Evolutionary conservation across 768 basidiomycete species (phyloP), one percentile per base, ranked within the genome.

Genomic region (Mycena chlorophos): DNA sequence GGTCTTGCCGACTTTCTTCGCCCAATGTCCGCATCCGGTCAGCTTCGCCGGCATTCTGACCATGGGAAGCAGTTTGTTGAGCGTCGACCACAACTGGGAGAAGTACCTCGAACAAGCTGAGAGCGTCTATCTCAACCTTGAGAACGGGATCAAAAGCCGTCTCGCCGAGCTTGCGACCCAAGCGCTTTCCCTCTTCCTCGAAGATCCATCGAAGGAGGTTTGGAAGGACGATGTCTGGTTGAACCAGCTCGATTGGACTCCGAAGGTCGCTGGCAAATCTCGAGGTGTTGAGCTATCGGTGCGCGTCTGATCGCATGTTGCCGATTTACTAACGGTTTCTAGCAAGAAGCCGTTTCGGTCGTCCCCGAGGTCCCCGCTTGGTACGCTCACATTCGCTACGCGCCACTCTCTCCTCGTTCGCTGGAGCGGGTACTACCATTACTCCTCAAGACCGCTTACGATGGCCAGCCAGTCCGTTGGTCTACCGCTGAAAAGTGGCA

Each of bases 241-340:
- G 14, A 81, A 77, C 47, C 97, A 99, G 69, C 76, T 98, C 54
- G 95, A 99, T 68, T 98, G 97, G 97, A 87, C 91, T 1, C 91
- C 91, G 1, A 98, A 98, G 69, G 76, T 80, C 5, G 85, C 84
- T 0, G 80, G 82, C 31, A 84, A 85, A 68, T 85, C 87, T 8
- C 76, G 90, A 65, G 89, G 89, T 0, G 66, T 89, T 6, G 52
- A 70, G 12, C 63, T 72, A 16, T 2, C 69, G 71, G n/a, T 26
- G 50, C 22, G 67, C 59, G 53, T 14, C 37, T 58, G 13, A 25
- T 22, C 53, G 19, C 4, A 14, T 17, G 31, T 37, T 39, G 6
- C 17, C 23, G 48, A 56, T 29, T 42, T 54, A 23, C 29, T 26
- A 23, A 49, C 25, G 12, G 2, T 23, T 51, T 48, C 29, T 54